Base-by-base conservation (phyloP, 2,329 filamentous ascomycete species). In the Alternaria ventricosa region DNA sequence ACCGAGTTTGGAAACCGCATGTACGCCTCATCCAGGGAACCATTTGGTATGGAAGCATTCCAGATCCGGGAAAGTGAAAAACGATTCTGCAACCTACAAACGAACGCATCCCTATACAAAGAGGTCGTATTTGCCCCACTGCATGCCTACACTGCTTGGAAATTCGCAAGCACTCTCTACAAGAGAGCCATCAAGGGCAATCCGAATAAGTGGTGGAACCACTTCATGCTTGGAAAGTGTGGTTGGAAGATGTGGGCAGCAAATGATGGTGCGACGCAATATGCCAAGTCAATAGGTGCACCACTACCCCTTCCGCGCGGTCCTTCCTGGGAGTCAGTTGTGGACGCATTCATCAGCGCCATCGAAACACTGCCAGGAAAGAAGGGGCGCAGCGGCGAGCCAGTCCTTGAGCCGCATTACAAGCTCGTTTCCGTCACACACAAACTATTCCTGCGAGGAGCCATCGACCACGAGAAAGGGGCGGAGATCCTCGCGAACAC, bases 381-480 rank as follows among this genome's bases (percentile, higher is more conserved):
- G 63, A 85, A 84, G 70, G 87, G 91, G 70, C 85, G 83, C 15
- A 84, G 87, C 85, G 75, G 89, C 41, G 93, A 97, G 64, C 93
- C 92, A 0, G 90, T 96, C 23, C 86, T 97, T 15, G 94, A 97
- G 77, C 94, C 94, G 4, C 94, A 97, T 76, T 97, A 96, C 84
- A 97, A 97, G 81, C 90, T 97, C 20, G 87, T 96, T 36, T 91
- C 92, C 3, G 84, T 96, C 22, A 82, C 94, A 7, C 89, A 96
- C 81, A 97, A 97, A 78, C 85, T 97, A 23, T 91, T 96, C 15
- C 84, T 83, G 28, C 76, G 79, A 25, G 79, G 80, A 55, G 77
- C 81, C 11, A 77, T 89, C 41, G 62, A 74, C 74, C 76, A 84
- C 11, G 69, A 79, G 15, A 81, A 85, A 61, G 87, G 82, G 30